Evolutionary conservation across 345 rosid species (phyloP).

Genomic region (Microthlaspi erraticum): DNA sequence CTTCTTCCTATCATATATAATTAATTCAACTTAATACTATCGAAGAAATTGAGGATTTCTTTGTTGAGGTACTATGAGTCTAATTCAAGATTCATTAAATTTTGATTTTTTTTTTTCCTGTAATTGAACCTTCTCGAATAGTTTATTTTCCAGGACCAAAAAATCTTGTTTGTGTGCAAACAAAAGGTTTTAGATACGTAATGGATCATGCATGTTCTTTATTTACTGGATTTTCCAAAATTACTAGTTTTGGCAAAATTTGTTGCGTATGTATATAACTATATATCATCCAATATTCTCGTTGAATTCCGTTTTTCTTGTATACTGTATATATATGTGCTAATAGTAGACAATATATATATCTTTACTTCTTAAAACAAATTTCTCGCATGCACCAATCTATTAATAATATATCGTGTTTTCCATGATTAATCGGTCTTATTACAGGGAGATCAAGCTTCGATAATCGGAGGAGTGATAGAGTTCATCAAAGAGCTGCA

Average conservation of each 20-base stretch:
- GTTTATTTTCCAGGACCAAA: neutral
- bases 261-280: neutral
- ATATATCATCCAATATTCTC: neutral
- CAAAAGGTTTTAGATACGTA: neutral
- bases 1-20: neutral
- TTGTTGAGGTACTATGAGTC: neutral
- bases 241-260: too few relatives aligned
- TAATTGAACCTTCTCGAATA: neutral
- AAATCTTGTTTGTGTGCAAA: neutral
- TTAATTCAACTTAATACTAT: neutral
- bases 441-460: constrained; percentile 91
- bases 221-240: neutral
- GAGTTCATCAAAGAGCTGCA: constrained; percentile 93
- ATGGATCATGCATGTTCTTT: constrained; percentile 10
- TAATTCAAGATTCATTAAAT: neutral
- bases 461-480: constrained; percentile 87
- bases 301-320: neutral
- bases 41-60: neutral
- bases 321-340: too few relatives aligned
- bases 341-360: neutral
- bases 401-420: constrained; percentile 18
- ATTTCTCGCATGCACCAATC: too few relatives aligned
- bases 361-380: neutral
- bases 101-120: neutral
- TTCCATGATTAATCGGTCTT: constrained; percentile 7